Conservation (phyloP, 2,329 filamentous ascomycete genomes). For the Cryoendolithus antarcticus region DNA sequence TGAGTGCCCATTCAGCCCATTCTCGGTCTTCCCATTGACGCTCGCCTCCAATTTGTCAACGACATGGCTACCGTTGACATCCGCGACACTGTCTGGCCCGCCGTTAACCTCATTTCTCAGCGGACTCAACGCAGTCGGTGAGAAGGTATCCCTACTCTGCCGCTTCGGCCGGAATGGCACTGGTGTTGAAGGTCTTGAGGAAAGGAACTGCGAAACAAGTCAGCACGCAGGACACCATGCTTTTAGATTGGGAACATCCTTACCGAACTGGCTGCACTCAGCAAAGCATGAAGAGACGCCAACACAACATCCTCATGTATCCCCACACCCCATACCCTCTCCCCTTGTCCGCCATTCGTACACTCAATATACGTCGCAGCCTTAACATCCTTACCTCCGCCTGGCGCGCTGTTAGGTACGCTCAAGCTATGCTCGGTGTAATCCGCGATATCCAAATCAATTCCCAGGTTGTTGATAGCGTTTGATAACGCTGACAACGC, state of each 20-base stretch:
- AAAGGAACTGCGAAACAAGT: conserved; percentile 48
- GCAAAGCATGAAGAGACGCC: conserved; percentile 71
- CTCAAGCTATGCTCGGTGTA: conserved; percentile 90
- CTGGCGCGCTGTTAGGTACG: conserved; percentile 22
- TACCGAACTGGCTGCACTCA: conserved; percentile 78
- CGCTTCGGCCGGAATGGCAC: conserved; percentile 48
- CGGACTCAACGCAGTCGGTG: conserved; percentile 11
- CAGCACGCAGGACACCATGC: not conserved
- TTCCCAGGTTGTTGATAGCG: conserved; percentile 63
- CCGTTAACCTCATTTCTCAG: conserved; percentile 19
- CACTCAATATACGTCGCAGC: conserved; percentile 95
- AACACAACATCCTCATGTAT: conserved; percentile 89
- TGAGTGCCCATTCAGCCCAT: not conserved
- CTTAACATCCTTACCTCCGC: conserved; percentile 67
- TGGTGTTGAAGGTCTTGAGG: conserved; percentile 57
- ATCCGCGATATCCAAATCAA: conserved; percentile 81
- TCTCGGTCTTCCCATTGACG: conserved; percentile 8
- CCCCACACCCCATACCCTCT: conserved; percentile 79
- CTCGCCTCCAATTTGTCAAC: conserved; percentile 20
- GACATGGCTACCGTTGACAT: conserved; percentile 17
- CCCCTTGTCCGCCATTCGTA: conserved; percentile 51
- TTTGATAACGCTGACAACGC: conserved; percentile 81
- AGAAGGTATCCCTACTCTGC: conserved; percentile 33
- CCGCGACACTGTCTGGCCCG: conserved; percentile 18
- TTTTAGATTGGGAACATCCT: conserved; percentile 29